Conservation (phyloP, 129 eudicot species). For the Pulicaria dysenterica region DNA sequence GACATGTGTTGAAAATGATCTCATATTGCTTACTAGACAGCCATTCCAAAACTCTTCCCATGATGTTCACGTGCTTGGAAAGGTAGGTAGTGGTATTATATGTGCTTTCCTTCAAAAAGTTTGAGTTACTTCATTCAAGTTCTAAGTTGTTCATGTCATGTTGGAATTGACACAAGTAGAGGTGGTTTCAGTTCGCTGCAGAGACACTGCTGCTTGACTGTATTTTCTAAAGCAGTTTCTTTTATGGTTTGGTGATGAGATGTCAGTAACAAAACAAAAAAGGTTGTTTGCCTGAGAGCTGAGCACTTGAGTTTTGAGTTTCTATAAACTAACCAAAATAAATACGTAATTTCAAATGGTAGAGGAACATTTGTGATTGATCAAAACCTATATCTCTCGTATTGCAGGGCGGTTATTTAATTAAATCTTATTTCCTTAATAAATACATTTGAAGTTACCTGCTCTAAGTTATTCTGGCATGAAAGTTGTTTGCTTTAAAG, state of each 20-base stretch:
- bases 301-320: not conserved
- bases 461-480: not conserved
- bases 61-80: slow-evolving; percentile 85
- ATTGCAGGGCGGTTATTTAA: not conserved
- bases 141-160: slow-evolving; percentile 1
- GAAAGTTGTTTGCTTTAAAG: too few species aligned
- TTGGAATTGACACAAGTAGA: not conserved
- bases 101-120: not conserved
- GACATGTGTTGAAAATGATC: slow-evolving; percentile 73
- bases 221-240: slow-evolving; percentile 10
- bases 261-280: slow-evolving; percentile 13
- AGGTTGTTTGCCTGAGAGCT: not conserved
- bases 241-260: not conserved
- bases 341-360: not conserved
- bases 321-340: not conserved
- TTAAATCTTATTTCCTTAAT: not conserved
- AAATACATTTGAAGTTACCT: not conserved
- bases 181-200: not conserved
- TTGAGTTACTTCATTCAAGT: slow-evolving; percentile 10
- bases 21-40: slow-evolving; percentile 73
- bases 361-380: slow-evolving; percentile 4
- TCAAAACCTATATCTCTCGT: slow-evolving; percentile 6
- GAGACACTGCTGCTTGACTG: not conserved
- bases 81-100: slow-evolving; percentile 42
- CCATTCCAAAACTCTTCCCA: slow-evolving; percentile 52